A percentile compares a stretch with the other conserved stretches of the same genome.
Conservation (phyloP, 1,139 yeast genomes). For the Debaryomycetaceae sp. region DNA sequence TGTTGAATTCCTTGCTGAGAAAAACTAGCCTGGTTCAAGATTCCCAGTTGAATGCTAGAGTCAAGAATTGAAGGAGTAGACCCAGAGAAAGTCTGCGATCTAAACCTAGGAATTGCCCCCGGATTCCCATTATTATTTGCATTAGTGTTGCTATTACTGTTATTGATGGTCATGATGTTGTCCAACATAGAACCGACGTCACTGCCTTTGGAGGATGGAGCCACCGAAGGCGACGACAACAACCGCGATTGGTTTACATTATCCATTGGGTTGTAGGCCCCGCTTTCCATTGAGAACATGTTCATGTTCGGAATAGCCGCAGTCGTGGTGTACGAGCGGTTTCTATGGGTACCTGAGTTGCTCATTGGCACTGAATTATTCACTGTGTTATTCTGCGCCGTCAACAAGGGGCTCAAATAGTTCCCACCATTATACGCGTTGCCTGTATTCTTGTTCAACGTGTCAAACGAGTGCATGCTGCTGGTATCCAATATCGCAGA, state of each 20-base stretch:
- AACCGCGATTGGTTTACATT: constrained; percentile 10
- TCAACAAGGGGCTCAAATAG: constrained; percentile 30
- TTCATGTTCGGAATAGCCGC: constrained; percentile 25
- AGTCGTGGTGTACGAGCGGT: constrained; percentile 51
- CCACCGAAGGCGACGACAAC: constrained; percentile 13
- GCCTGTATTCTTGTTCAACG: constrained; percentile 16
- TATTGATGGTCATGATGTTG: constrained; percentile 21
- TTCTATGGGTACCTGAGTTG: constrained; percentile 18
- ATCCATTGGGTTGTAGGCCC: constrained; percentile 9
- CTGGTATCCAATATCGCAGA: constrained; percentile 12
- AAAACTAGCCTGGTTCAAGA: background rate
- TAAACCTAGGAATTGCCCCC: constrained; percentile 17
- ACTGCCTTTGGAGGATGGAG: constrained; percentile 15
- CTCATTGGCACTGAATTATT: constrained; percentile 1
- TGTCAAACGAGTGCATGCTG: constrained; percentile 14
- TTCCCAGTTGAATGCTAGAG: background rate
- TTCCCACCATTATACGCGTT: constrained; percentile 9
- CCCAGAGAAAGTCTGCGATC: constrained; percentile 46
- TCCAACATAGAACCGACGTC: constrained; percentile 33
- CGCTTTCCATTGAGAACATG: constrained; percentile 10
- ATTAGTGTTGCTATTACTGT: constrained; percentile 8
- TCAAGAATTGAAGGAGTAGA: constrained; percentile 18
- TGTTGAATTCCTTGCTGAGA: background rate
- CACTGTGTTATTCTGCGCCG: constrained; percentile 20
- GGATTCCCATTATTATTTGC: constrained; percentile 8